phyloP scores from a whole-genome alignment of 441 rosid genomes.

The Heliophila coronopifolia region DNA sequence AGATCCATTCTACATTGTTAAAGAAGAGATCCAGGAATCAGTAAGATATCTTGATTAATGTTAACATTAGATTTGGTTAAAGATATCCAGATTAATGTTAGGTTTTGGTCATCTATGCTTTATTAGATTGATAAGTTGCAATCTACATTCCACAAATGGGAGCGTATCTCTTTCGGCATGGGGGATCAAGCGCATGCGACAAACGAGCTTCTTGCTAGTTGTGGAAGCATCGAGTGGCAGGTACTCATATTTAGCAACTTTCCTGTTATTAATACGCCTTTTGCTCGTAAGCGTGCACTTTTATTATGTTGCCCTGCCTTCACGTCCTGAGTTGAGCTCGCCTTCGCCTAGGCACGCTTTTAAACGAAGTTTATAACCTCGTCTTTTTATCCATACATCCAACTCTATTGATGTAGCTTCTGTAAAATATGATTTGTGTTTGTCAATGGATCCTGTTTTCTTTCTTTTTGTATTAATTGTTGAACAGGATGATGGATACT shows the following conservation, averaged over 20 bases:
- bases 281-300: too few species aligned
- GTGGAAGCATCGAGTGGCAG: slow-evolving; percentile 98
- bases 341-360: too few species aligned
- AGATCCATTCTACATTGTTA: slow-evolving; percentile 92
- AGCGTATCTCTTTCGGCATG: slow-evolving; percentile 45
- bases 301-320: too few species aligned
- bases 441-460: background rate
- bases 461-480: background rate
- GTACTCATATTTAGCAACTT: slow-evolving; percentile 33
- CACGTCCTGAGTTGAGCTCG: too few species aligned
- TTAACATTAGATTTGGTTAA: too few species aligned
- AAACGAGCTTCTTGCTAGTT: slow-evolving; percentile 61
- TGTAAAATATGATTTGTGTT: background rate
- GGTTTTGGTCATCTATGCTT: background rate
- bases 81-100: background rate
- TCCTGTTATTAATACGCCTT: too few species aligned
- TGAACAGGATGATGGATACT: background rate
- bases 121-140: slow-evolving; percentile 85
- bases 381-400: background rate
- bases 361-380: too few species aligned
- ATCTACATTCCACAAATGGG: slow-evolving; percentile 85
- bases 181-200: slow-evolving; percentile 62
- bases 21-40: slow-evolving; percentile 92
- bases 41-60: slow-evolving; percentile 51
- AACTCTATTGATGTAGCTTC: background rate